Percentiles rank a stretch among this genome's conserved stretches.
These are phyloP conservation scores for Penicillium paradoxum DNA, from an alignment of 495 filamentous ascomycete species.

Conservation along the genomic window DNA sequence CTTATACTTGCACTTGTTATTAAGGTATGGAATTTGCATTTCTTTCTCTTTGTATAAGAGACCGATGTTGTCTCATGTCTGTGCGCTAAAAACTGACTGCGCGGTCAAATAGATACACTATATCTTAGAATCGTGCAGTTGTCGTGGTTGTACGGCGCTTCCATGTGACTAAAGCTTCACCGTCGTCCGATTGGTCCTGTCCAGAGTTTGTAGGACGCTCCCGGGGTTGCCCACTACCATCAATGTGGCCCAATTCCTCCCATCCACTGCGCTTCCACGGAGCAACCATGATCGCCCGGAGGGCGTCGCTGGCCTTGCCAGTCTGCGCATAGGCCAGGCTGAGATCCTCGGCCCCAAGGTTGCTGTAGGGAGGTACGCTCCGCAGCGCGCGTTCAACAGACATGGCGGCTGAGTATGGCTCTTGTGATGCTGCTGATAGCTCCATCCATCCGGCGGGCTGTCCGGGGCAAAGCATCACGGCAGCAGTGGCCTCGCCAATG, in stretches of 20 bases:
- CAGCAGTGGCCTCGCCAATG: conserved; percentile 55
- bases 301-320: conserved; percentile 63
- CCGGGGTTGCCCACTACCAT: conserved; percentile 10
- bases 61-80: background rate
- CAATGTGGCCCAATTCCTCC: conserved; percentile 39
- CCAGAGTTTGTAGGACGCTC: background rate
- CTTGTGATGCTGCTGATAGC: conserved; percentile 54
- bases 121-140: background rate
- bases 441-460: conserved; percentile 73
- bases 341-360: conserved; percentile 62
- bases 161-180: background rate
- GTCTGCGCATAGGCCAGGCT: conserved; percentile 73
- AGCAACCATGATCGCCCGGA: conserved; percentile 72
- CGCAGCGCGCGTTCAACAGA: conserved; percentile 72
- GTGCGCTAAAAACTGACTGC: conserved; percentile 5
- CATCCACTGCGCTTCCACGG: conserved; percentile 72
- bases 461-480: conserved; percentile 73
- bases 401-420: conserved; percentile 66
- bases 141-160: background rate
- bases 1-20: background rate
- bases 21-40: conserved; percentile 11
- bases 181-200: background rate
- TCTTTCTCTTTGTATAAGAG: background rate
- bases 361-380: conserved; percentile 63
- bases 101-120: conserved; percentile 13